Percentiles rank a stretch among this genome's conserved stretches.
Evolutionary conservation across 768 basidiomycete genomes (phyloP).

Genomic region (Russula lepida): DNA sequence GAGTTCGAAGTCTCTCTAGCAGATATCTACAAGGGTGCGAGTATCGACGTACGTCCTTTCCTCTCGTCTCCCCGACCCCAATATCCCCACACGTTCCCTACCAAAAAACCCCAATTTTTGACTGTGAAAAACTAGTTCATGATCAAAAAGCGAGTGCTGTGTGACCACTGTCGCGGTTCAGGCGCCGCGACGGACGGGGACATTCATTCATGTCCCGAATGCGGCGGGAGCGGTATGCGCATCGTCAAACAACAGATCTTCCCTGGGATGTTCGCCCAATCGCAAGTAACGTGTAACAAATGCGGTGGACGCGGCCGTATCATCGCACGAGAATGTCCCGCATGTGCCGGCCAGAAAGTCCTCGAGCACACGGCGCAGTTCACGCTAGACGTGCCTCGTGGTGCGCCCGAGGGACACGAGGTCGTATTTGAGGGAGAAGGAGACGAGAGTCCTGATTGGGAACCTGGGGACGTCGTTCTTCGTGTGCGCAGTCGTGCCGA

Average conservation of each 20-base stretch:
- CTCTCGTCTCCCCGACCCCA: neutral
- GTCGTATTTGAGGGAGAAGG: slow-evolving; percentile 93
- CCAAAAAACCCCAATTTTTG: no score
- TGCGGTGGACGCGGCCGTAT: slow-evolving; percentile 79
- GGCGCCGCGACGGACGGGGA: slow-evolving; percentile 87
- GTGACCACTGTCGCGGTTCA: slow-evolving; percentile 93
- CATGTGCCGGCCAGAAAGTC: slow-evolving; percentile 77
- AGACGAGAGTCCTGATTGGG: slow-evolving; percentile 94
- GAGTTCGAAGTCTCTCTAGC: slow-evolving; percentile 81
- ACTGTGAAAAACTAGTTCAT: slow-evolving; percentile 84
- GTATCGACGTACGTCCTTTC: slow-evolving; percentile 58
- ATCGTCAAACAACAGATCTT: slow-evolving; percentile 89
- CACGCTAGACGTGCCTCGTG: slow-evolving; percentile 76
- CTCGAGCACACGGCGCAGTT: slow-evolving; percentile 73
- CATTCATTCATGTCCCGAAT: slow-evolving; percentile 79
- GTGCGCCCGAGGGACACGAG: slow-evolving; percentile 91
- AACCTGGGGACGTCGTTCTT: slow-evolving; percentile 87
- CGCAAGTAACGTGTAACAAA: slow-evolving; percentile 72
- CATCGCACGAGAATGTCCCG: slow-evolving; percentile 70
- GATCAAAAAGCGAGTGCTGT: slow-evolving; percentile 85
- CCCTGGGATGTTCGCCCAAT: slow-evolving; percentile 93
- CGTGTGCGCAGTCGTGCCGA: slow-evolving; percentile 72
- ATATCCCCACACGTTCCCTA: neutral
- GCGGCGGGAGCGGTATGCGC: slow-evolving; percentile 79
- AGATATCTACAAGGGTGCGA: slow-evolving; percentile 86